Evolutionary conservation across 192 early-diverging fungal species (phyloP).

Genomic region (Linnemannia exigua): DNA sequence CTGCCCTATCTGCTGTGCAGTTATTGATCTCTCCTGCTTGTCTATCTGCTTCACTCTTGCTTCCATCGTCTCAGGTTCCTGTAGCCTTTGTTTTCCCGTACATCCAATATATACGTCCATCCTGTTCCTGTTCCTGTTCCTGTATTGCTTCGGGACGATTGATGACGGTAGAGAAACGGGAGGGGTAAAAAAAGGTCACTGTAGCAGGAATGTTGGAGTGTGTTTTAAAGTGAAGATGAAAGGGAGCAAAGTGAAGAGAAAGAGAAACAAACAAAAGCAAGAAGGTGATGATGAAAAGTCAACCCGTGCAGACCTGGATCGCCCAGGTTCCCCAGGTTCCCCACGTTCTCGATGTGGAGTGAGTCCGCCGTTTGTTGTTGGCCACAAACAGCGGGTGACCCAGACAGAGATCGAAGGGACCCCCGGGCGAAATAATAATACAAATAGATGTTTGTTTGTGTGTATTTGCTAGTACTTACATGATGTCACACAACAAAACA

Average conservation of each 20-base stretch:
- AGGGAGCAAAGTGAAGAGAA: neutral
- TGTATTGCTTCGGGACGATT: neutral
- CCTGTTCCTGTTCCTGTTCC: too few species aligned
- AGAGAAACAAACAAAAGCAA: neutral
- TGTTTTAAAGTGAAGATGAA: neutral
- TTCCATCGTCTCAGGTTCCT: neutral
- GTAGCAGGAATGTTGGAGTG: neutral
- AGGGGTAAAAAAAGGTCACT: neutral
- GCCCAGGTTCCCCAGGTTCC: too few species aligned
- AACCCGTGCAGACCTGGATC: too few species aligned
- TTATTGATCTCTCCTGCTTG: neutral
- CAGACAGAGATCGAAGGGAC: neutral
- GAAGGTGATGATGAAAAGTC: too few species aligned
- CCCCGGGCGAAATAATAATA: neutral
- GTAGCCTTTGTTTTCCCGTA: neutral
- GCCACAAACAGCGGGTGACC: neutral
- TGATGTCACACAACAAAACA: neutral
- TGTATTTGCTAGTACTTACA: neutral
- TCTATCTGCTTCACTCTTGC: neutral
- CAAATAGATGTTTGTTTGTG: neutral
- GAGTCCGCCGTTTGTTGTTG: too few species aligned
- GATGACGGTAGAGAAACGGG: neutral
- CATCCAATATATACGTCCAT: too few species aligned
- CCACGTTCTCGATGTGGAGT: neutral
- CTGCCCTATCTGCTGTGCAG: too few species aligned